A percentile compares a stretch with the other conserved stretches of the same genome.
Evolutionary conservation across 306 rosid genomes (phyloP).

Genomic region (Medicago ruthenica): DNA sequence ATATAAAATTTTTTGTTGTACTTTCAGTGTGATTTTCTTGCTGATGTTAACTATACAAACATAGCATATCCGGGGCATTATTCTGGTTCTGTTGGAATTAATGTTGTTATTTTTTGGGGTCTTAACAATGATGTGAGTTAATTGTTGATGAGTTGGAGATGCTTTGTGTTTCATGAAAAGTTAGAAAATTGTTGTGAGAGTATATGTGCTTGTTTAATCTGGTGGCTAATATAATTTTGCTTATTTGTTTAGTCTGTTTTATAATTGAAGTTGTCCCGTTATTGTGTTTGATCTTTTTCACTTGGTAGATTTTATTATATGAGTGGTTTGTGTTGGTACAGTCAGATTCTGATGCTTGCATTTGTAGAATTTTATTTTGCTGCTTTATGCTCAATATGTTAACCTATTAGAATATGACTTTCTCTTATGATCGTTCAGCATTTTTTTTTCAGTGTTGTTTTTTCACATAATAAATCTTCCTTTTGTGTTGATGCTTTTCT

Average conservation of each 20-base stretch:
- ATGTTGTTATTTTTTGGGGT: background rate
- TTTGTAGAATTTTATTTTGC: slow-evolving; percentile 56
- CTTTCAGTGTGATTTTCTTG: slow-evolving; percentile 42
- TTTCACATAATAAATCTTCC: slow-evolving; percentile 74
- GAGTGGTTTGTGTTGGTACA: slow-evolving; percentile 72
- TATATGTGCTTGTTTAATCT: slow-evolving; percentile 48
- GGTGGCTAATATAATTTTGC: slow-evolving; percentile 38
- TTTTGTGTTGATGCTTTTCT: slow-evolving; percentile 60
- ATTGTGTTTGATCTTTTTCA: slow-evolving; percentile 37
- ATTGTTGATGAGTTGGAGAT: slow-evolving; percentile 62
- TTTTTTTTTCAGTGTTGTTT: slow-evolving; percentile 66
- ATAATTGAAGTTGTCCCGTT: slow-evolving; percentile 35
- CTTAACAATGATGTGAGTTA: slow-evolving; percentile 57
- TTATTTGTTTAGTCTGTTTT: slow-evolving; percentile 29
- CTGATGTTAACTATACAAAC: slow-evolving; percentile 46
- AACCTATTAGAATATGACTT: slow-evolving; percentile 57
- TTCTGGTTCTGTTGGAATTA: slow-evolving; percentile 46
- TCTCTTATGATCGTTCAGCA: slow-evolving; percentile 50
- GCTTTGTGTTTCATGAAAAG: slow-evolving; percentile 59
- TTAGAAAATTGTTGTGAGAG: slow-evolving; percentile 48
- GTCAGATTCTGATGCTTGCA: slow-evolving; percentile 84
- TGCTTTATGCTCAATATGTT: slow-evolving; percentile 60
- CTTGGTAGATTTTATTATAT: slow-evolving; percentile 46
- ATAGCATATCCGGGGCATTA: slow-evolving; percentile 34
- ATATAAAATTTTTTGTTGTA: slow-evolving; percentile 21